phyloP scores from a whole-genome alignment of 331 rosid species.

The Arachis monticola region DNA sequence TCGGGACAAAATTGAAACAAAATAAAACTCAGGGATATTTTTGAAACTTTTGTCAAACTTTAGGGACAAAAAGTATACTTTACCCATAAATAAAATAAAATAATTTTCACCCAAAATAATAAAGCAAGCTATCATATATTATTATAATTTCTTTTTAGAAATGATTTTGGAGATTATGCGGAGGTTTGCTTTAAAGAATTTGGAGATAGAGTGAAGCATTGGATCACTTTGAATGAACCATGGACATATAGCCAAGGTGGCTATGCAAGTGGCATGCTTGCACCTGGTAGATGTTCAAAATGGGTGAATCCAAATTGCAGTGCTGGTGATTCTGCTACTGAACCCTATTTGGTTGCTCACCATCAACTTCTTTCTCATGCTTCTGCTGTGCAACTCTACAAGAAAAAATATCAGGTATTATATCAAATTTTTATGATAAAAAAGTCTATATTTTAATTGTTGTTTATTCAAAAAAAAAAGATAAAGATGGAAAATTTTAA shows the following conservation, averaged over 20 bases:
- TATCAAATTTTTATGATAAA: no score
- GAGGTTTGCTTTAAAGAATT: constrained; percentile 64
- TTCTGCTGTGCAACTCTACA: constrained; percentile 50
- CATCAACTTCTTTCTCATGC: constrained; percentile 70
- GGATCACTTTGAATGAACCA: constrained; percentile 76
- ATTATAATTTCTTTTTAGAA: constrained; percentile 18
- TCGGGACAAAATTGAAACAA: no score
- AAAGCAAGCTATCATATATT: no score
- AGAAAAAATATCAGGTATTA: constrained; percentile 52
- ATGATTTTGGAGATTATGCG: constrained; percentile 55
- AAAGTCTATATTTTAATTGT: no score
- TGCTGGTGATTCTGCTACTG: constrained; percentile 55
- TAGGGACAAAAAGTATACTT: no score
- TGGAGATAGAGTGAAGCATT: constrained; percentile 67
- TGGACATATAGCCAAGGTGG: constrained; percentile 32
- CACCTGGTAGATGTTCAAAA: constrained; percentile 60
- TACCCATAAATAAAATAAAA: no score
- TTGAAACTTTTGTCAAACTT: not conserved
- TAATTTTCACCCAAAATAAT: no score
- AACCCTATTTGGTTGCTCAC: constrained; percentile 68
- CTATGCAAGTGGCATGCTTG: constrained; percentile 33
- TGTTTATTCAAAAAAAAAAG: no score
- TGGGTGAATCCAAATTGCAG: constrained; percentile 60
- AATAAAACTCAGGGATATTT: no score
- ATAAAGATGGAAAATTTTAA: no score